phyloP scores from a whole-genome alignment of 495 filamentous ascomycete species.

The Podospora didyma region DNA sequence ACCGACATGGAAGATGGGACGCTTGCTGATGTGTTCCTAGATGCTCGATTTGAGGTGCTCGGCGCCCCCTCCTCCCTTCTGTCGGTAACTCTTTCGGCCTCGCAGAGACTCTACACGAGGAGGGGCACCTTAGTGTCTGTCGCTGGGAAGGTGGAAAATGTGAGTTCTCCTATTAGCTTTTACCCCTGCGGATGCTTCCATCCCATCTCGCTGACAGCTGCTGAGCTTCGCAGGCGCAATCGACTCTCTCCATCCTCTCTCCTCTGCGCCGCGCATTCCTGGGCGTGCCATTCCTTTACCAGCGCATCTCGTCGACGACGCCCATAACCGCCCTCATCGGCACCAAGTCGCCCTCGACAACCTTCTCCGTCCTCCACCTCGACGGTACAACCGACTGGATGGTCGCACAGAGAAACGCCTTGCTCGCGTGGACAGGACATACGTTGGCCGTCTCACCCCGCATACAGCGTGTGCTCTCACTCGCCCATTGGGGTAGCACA shows the following conservation, averaged over 20 bases:
- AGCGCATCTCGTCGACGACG: slow-evolving; percentile 77
- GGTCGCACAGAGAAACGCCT: slow-evolving; percentile 74
- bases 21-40: slow-evolving; percentile 41
- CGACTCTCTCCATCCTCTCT: slow-evolving; percentile 80
- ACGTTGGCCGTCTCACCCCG: slow-evolving; percentile 71
- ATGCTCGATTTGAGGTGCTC: slow-evolving; percentile 91
- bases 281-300: slow-evolving; percentile 91
- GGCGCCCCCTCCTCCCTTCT: slow-evolving; percentile 87
- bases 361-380: slow-evolving; percentile 80
- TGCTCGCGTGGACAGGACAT: slow-evolving; percentile 95
- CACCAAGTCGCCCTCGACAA: slow-evolving; percentile 76
- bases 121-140: slow-evolving; percentile 87
- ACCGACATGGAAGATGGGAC: background rate
- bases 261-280: slow-evolving; percentile 73
- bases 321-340: slow-evolving; percentile 84
- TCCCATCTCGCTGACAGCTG: slow-evolving; percentile 2
- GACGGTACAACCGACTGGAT: slow-evolving; percentile 98
- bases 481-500: slow-evolving; percentile 89
- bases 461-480: slow-evolving; percentile 67
- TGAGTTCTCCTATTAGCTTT: too few species aligned
- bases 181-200: too few species aligned
- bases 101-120: slow-evolving; percentile 86
- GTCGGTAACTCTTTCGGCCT: slow-evolving; percentile 86
- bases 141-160: slow-evolving; percentile 87
- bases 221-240: slow-evolving; percentile 55